A percentile compares a stretch with the other conserved stretches of the same genome.
Evolutionary conservation across 805 yeast genomes (phyloP).

Genomic region (Candida chauliodis): DNA sequence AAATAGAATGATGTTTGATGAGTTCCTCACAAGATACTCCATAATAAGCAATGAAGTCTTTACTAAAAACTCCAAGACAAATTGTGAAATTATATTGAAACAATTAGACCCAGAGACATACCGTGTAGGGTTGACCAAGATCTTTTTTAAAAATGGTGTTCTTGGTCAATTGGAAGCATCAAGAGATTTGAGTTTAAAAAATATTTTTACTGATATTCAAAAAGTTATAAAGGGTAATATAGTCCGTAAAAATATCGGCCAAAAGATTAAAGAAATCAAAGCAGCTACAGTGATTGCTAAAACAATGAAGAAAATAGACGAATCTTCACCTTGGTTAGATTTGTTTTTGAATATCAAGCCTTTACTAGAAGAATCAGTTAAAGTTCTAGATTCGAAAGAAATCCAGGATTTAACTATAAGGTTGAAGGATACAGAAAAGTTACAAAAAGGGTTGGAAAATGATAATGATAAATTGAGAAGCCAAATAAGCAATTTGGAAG

Average conservation of each 20-base stretch:
- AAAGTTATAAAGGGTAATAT: constrained; percentile 62
- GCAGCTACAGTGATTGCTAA: constrained; percentile 68
- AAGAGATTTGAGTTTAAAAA: constrained; percentile 62
- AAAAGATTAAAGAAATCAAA: constrained; percentile 54
- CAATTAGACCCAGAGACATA: constrained; percentile 56
- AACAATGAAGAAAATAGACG: constrained; percentile 53
- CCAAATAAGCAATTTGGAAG: constrained; percentile 29
- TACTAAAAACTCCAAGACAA: constrained; percentile 53
- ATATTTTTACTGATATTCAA: constrained; percentile 59
- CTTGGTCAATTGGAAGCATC: constrained; percentile 73
- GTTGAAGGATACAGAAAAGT: constrained; percentile 33
- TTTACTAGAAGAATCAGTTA: constrained; percentile 59
- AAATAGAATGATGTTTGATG: constrained; percentile 79
- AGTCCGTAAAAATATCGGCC: constrained; percentile 46
- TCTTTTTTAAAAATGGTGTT: constrained; percentile 75
- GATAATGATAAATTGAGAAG: constrained; percentile 41
- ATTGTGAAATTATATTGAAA: constrained; percentile 64
- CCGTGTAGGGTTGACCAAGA: constrained; percentile 67
- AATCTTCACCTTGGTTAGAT: constrained; percentile 75
- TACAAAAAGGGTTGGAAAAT: constrained; percentile 24
- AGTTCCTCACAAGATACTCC: constrained; percentile 71
- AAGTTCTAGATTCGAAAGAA: constrained; percentile 54
- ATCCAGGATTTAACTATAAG: constrained; percentile 51
- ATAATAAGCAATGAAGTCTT: constrained; percentile 52
- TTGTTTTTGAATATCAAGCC: constrained; percentile 74